A percentile compares a stretch with the other conserved stretches of the same genome.
Evolutionary conservation across 2,329 filamentous ascomycete species (phyloP).

Genomic region (Raffaelea arxii): DNA sequence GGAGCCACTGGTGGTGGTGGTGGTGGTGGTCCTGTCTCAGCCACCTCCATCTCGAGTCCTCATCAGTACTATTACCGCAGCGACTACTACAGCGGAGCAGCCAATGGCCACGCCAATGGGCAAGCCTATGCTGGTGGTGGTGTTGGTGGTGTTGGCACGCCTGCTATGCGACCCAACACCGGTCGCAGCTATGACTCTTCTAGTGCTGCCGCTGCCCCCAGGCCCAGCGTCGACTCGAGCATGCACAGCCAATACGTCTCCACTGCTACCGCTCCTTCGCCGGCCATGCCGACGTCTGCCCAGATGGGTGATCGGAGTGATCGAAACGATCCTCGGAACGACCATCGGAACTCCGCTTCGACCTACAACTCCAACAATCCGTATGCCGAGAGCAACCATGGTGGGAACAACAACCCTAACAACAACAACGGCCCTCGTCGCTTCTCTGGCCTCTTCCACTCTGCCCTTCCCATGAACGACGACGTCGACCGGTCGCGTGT

Average conservation of each 20-base stretch:
- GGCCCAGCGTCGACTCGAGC: constrained; percentile 14
- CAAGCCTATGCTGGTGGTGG: not conserved
- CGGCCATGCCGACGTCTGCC: too few species aligned
- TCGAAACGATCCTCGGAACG: too few species aligned
- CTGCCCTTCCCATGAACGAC: constrained; percentile 73
- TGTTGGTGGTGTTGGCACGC: constrained; percentile 46
- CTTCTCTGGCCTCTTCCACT: constrained; percentile 74
- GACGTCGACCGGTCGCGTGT: constrained; percentile 28
- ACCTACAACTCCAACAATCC: constrained; percentile 40
- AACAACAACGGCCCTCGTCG: constrained; percentile 25
- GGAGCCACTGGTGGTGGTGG: too few species aligned
- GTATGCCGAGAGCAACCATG: constrained; percentile 28
- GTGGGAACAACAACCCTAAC: not conserved
- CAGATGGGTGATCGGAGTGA: too few species aligned
- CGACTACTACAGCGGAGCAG: constrained; percentile 35
- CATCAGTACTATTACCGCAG: constrained; percentile 45
- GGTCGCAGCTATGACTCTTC: constrained; percentile 52
- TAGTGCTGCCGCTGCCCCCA: constrained; percentile 16
- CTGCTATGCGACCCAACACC: constrained; percentile 49
- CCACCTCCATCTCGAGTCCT: too few species aligned
- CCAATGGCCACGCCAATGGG: not conserved
- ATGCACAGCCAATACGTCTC: too few species aligned
- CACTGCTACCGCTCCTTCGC: too few species aligned
- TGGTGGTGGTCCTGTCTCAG: too few species aligned
- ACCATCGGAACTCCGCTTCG: constrained; percentile 44